Base-by-base conservation (phyloP, 169 alveolate genomes). In the Cyclospora cayetanensis region DNA sequence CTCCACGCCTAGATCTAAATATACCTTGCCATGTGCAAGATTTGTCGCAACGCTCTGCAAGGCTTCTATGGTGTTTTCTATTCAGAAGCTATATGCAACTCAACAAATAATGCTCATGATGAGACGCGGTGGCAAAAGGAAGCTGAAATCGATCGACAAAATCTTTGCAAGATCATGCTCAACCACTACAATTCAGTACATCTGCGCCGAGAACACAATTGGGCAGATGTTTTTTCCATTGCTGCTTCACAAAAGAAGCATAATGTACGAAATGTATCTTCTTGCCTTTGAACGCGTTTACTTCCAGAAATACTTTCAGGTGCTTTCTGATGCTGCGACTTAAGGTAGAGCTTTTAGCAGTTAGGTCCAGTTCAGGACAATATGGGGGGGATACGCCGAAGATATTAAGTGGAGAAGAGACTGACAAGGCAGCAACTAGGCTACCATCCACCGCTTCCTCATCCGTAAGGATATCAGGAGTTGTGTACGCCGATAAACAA, bases 81-180 rank as follows among this genome's bases (percentile, higher is more conserved):
- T n/a, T 70, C 46, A 80, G 89, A 37, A 31, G 52, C 94, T 93
- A 63, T 96, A 91, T 43, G 95, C 93, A 90, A 95, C 79, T 91
- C 92, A 77, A 77, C 93, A 92, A 76, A 94, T 95, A 89, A 91
- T 95, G 93, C 97, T 95, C 43, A 95, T 25, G 60, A 53, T 39
- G 1, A 41, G 43, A 22, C 85, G n/a, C 22, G 42, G 42, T 50
- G 84, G 82, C 76, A 72, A 42, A 29, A 68, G 34, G 76, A 46
- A 25, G 92, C 84, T 25, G 74, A 74, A 55, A 34, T 52, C 20
- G 83, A 65, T 66, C 84, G 91, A 34, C 89, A 80, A 20, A 80
- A 20, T 15, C 89, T 80, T 27, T 80, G 89, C 25, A 80, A 35
- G 34, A 46, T 80, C 12, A 80, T 80, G 89, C 76, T 80, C 50